Evolutionary conservation across 2,329 filamentous ascomycete genomes (phyloP), one percentile per base, ranked within the genome.

Genomic region (Aspergillus neoniger): DNA sequence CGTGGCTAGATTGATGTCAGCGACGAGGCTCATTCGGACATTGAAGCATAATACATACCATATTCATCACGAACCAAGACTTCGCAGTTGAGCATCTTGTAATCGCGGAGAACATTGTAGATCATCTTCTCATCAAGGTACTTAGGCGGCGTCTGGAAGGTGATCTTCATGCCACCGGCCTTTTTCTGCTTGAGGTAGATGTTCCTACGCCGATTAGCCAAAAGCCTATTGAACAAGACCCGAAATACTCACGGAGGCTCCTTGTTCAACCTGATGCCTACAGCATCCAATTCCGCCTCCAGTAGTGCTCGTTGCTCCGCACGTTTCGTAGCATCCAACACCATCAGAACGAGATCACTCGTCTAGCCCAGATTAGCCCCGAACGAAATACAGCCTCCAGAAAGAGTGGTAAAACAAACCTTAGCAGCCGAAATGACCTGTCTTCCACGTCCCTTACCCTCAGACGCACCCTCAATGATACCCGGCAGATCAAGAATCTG

Each of bases 381-480:
- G 50, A 9, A 49, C 14, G 4, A 21, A 6, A n/a, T 7, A 21
- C 4, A 23, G 25, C 25, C 25, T 28, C 25, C 25, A 28, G 25
- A 8, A 28, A 28, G 2, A 3, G 25, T 28, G 25, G 25, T 28
- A 28, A 25, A 28, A 28, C 25, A 8, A 63, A 83, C 83, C 80
- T 99, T 99, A 55, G 96, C 95, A 1, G 96, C 95, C 58, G 91
- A 96, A 72, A 99, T 99, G 64, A 99, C 95, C 79, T 99, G 95
- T 67, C 95, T 84, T 66, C 95, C 95, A 81, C 96, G 83, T 17
- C 95, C 95, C 80, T 99, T 99, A 44, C 95, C 95, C 77, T 99
- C 95, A 1, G 93, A 84, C 55, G 95, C 95, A 62, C 95, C 95
- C 76, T 99, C 96, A 72, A 99, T 99, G 74, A 99, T 99, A 82